phyloP scores from a whole-genome alignment of 495 filamentous ascomycete species.

The Tuber calosporum region DNA sequence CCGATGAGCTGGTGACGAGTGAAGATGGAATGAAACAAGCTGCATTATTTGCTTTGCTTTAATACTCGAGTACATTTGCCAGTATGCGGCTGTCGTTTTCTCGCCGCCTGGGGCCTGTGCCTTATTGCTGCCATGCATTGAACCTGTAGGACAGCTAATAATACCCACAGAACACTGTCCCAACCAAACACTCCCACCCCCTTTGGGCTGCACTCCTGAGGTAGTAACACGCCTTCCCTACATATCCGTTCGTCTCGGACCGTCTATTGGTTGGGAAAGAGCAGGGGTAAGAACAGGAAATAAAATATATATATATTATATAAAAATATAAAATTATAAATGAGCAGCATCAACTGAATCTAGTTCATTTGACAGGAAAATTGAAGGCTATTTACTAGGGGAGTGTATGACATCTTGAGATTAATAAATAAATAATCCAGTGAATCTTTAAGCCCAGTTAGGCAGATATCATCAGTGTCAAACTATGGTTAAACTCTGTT shows the following conservation, averaged over 20 bases:
- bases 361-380: no score
- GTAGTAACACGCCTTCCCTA: background rate
- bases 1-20: background rate
- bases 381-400: no score
- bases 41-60: background rate
- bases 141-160: background rate
- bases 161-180: background rate
- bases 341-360: no score
- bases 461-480: no score
- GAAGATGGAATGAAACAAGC: conserved; percentile 8
- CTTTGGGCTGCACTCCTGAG: background rate
- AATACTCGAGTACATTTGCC: background rate
- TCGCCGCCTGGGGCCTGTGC: background rate
- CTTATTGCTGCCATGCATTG: background rate
- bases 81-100: background rate
- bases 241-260: background rate
- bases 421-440: no score
- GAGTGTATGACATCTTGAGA: no score
- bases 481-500: no score
- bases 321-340: no score
- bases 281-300: no score
- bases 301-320: no score
- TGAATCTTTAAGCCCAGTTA: no score
- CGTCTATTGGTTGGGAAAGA: no score
- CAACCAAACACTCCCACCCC: background rate